Base-by-base conservation (phyloP, 345 rosid genomes). In the Murraya koenigii region DNA sequence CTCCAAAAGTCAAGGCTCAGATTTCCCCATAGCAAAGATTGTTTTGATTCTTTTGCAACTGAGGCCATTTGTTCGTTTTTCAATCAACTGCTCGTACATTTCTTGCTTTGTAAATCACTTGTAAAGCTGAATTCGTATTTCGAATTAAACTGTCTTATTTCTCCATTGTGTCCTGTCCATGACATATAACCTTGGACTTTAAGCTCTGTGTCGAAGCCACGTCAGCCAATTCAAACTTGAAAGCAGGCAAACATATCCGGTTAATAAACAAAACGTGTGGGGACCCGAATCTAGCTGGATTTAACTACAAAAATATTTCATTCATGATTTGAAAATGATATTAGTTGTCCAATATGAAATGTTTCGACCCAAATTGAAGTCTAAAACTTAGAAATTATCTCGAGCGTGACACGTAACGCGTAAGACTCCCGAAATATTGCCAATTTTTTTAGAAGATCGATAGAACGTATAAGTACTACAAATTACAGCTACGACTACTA, bases 1-100 rank as follows among this genome's bases (percentile, higher is more conserved):
- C 56, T 30, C 54, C 2, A 66, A 11, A 71, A 35, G 63, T 59
- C 65, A n/a, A 71, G 35, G 74, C 68, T 62, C 72, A 74, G 44
- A 60, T 71, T 69, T 74, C 83, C 71, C 58, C 36, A 22, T 59
- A 33, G 56, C 75, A 61, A 60, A 38, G 75, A 76, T 80, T 71
- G 61, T 56, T 64, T 63, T 80, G 62, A 78, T 82, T 76, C 81
- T 81, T 79, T 77, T 63, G 20, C 76, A 38, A 81, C 80, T 81
- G 75, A 84, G 80, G 78, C 82, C 72, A 77, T 77, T 73, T 78
- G 75, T 84, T 80, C 23, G 76, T 81, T 82, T 78, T 69, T 76
- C 56, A 33, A 75, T 66, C 71, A 76, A 52, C 54, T 78, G 82
- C 61, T 73, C 41, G 55, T 71, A 62, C 61, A 64, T 72, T 82